phyloP scores from a whole-genome alignment of 176 grass and related monocot species.

The Calamus simplicifolius region DNA sequence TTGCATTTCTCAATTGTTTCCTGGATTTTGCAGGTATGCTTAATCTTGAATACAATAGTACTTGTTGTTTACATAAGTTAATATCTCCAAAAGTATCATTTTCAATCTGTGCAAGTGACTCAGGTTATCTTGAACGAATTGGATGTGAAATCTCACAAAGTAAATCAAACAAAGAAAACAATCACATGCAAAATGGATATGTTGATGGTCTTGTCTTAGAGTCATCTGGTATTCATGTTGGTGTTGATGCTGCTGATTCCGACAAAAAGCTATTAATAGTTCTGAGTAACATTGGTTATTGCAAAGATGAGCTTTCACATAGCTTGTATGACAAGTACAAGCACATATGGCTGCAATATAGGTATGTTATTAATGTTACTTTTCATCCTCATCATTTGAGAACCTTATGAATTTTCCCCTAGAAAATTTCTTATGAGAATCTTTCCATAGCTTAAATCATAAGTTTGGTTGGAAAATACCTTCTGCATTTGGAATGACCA shows the following conservation, averaged over 20 bases:
- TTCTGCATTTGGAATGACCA: too few species aligned
- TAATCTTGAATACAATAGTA: not conserved
- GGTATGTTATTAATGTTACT: slow-evolving; percentile 23
- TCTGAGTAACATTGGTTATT: slow-evolving; percentile 99
- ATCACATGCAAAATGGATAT: slow-evolving; percentile 69
- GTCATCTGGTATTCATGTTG: slow-evolving; percentile 30
- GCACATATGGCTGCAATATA: slow-evolving; percentile 69
- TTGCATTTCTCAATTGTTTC: slow-evolving; percentile 95
- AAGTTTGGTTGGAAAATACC: too few species aligned
- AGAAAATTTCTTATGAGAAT: too few species aligned
- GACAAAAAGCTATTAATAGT: slow-evolving; percentile 88
- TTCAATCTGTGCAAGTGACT: slow-evolving; percentile 28
- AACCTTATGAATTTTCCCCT: too few species aligned
- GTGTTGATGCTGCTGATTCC: slow-evolving; percentile 23
- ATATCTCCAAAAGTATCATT: too few species aligned
- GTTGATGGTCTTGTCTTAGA: slow-evolving; percentile 50
- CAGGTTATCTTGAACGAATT: slow-evolving; percentile 85
- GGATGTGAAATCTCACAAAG: slow-evolving; percentile 62
- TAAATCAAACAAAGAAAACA: slow-evolving; percentile 79
- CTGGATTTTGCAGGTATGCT: slow-evolving; percentile 86
- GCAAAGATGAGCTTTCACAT: slow-evolving; percentile 84
- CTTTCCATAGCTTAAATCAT: too few species aligned
- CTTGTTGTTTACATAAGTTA: not conserved
- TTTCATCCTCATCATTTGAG: not conserved
- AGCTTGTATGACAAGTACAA: slow-evolving; percentile 79